phyloP scores from a whole-genome alignment of 1,284 basidiomycete genomes.

The Rhodotorula sp. region DNA sequence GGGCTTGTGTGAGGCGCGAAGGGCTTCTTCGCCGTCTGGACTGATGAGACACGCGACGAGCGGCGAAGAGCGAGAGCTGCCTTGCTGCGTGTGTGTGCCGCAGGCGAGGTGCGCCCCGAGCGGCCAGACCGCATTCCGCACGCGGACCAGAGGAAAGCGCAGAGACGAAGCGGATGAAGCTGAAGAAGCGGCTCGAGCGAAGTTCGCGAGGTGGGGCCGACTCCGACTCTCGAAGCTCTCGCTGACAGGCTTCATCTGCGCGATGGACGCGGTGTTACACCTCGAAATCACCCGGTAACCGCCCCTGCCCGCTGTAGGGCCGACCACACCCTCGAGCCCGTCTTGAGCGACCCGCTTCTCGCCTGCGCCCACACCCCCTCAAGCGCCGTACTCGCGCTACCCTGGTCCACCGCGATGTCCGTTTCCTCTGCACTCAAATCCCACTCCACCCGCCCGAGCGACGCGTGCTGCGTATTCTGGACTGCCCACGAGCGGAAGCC shows the following conservation, averaged over 20 bases:
- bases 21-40: too few species aligned
- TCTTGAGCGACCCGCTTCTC: not conserved
- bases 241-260: too few species aligned
- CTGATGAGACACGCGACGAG: too few species aligned
- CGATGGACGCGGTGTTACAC: not conserved
- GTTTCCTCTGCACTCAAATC: not conserved
- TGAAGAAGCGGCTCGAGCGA: not conserved
- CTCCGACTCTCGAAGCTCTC: too few species aligned
- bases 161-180: not conserved
- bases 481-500: constrained; percentile 3
- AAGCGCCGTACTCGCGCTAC: not conserved
- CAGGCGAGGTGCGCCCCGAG: too few species aligned
- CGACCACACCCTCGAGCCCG: not conserved
- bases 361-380: constrained; percentile 14
- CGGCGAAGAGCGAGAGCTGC: too few species aligned
- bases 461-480: not conserved
- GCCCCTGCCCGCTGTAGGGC: not conserved
- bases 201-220: too few species aligned
- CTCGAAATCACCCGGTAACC: not conserved
- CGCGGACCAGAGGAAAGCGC: not conserved
- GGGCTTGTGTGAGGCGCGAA: too few species aligned
- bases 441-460: constrained; percentile 4
- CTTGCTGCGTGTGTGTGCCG: too few species aligned
- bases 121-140: too few species aligned
- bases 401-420: not conserved